phyloP scores from a whole-genome alignment of 495 filamentous ascomycete genomes.

The Acidiella bohemica region DNA sequence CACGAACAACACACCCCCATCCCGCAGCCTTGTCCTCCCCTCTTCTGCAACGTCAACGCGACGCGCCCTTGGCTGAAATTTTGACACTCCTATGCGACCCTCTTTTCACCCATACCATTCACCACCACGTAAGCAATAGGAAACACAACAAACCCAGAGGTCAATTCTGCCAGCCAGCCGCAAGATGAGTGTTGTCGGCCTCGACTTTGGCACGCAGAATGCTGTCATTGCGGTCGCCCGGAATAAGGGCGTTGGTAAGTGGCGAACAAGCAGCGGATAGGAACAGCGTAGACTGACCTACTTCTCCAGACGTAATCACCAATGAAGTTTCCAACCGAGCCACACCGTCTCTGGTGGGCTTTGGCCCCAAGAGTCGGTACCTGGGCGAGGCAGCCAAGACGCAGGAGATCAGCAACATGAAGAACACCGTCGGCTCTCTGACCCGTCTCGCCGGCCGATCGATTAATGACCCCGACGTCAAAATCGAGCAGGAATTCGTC shows the following conservation, averaged over 20 bases:
- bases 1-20: no score
- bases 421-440: slow-evolving; percentile 89
- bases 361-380: slow-evolving; percentile 82
- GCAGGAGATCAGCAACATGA: slow-evolving; percentile 97
- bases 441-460: slow-evolving; percentile 83
- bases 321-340: slow-evolving; percentile 99
- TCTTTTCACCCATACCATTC: no score
- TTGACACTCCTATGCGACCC: no score
- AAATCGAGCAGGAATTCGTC: slow-evolving; percentile 82
- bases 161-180: no score
- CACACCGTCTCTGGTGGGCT: slow-evolving; percentile 94
- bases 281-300: no score
- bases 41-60: no score
- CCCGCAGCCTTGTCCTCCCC: no score
- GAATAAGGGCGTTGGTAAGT: no score
- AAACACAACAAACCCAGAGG: no score
- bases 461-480: slow-evolving; percentile 78
- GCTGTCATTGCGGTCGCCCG: slow-evolving; percentile 85
- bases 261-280: no score
- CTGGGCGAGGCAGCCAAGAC: slow-evolving; percentile 94
- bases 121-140: no score
- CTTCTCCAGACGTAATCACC: slow-evolving; percentile 97
- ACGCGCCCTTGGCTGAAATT: no score
- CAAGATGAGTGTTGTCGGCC: slow-evolving; percentile 63
- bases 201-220: slow-evolving; percentile 95